These are phyloP conservation scores for Penicillium sp. DNA, from an alignment of 2,329 filamentous ascomycete genomes.

Conservation along the genomic window DNA sequence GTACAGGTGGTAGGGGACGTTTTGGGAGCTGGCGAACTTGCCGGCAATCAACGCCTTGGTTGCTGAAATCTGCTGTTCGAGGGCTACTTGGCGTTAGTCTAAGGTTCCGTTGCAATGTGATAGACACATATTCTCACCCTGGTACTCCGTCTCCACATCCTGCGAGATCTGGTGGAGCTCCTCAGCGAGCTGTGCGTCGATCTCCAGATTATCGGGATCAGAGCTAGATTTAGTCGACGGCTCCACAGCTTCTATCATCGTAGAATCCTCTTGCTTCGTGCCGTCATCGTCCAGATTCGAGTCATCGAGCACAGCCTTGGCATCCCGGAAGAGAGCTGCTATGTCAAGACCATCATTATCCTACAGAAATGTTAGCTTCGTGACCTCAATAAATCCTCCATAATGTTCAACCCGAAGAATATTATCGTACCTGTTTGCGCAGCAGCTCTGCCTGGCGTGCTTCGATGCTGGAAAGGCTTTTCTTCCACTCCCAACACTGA, in stretches of 20 bases:
- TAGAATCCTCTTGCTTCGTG: not conserved
- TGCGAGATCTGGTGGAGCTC: conserved; percentile 48
- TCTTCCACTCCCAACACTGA: conserved; percentile 72
- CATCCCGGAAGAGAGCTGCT: conserved; percentile 31
- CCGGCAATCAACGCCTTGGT: conserved; percentile 52
- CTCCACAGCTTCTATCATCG: not conserved
- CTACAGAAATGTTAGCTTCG: not conserved
- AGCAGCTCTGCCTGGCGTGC: conserved; percentile 45
- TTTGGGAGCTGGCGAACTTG: conserved; percentile 63
- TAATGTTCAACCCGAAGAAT: not conserved
- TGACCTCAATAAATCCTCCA: not conserved
- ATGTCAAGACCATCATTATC: conserved; percentile 29
- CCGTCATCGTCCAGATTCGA: conserved; percentile 41
- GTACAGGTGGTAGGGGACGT: conserved; percentile 77
- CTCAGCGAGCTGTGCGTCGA: conserved; percentile 43
- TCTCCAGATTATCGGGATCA: conserved; percentile 19
- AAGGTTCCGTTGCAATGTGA: not conserved
- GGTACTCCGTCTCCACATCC: conserved; percentile 49
- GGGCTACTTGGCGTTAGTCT: conserved; percentile 17
- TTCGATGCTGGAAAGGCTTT: conserved; percentile 59
- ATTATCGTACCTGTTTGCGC: not conserved
- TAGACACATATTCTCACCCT: conserved; percentile 32
- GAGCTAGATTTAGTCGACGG: not conserved
- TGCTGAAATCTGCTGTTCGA: conserved; percentile 50
- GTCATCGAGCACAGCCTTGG: conserved; percentile 45